Conservation (phyloP, 495 filamentous ascomycete genomes). For the Penicillium soppii region DNA sequence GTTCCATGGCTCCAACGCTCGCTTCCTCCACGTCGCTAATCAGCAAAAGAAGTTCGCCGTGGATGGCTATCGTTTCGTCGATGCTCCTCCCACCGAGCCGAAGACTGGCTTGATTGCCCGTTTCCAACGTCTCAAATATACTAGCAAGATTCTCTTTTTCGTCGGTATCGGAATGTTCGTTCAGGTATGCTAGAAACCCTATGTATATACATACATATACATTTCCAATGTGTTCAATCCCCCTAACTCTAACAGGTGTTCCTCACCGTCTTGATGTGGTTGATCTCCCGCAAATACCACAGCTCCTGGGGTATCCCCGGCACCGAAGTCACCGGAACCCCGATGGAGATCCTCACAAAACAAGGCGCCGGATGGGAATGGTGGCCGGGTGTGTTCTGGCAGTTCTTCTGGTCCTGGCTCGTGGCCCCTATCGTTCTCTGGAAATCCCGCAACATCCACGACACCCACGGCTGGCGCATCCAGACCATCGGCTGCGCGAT, state of each 20-base stretch:
- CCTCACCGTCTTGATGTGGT: slow-evolving; percentile 59
- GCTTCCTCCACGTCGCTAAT: slow-evolving; percentile 63
- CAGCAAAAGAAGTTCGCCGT: slow-evolving; percentile 33
- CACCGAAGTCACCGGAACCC: slow-evolving; percentile 32
- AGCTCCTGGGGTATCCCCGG: slow-evolving; percentile 54
- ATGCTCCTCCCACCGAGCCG: background rate
- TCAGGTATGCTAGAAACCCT: slow-evolving; percentile 29
- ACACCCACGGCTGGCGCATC: slow-evolving; percentile 66
- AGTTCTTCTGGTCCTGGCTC: slow-evolving; percentile 63
- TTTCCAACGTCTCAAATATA: slow-evolving; percentile 32
- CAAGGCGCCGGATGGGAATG: slow-evolving; percentile 63
- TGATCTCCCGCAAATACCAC: slow-evolving; percentile 68
- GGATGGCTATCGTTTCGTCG: slow-evolving; percentile 5
- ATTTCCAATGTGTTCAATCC: background rate
- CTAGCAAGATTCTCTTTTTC: slow-evolving; percentile 21
- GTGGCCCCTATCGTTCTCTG: slow-evolving; percentile 49
- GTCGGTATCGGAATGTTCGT: slow-evolving; percentile 28
- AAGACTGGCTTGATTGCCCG: slow-evolving; percentile 21
- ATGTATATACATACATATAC: too few relatives aligned
- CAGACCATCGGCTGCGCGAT: slow-evolving; percentile 63
- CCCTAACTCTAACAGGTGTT: slow-evolving; percentile 30
- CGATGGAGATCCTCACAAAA: slow-evolving; percentile 38
- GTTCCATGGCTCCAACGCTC: slow-evolving; percentile 68
- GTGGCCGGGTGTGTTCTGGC: slow-evolving; percentile 64
- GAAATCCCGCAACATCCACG: slow-evolving; percentile 52